Evolutionary conservation across 1,284 basidiomycete species (phyloP), one percentile per base, ranked within the genome.

Genomic region (Leccinum cinnamomeum): DNA sequence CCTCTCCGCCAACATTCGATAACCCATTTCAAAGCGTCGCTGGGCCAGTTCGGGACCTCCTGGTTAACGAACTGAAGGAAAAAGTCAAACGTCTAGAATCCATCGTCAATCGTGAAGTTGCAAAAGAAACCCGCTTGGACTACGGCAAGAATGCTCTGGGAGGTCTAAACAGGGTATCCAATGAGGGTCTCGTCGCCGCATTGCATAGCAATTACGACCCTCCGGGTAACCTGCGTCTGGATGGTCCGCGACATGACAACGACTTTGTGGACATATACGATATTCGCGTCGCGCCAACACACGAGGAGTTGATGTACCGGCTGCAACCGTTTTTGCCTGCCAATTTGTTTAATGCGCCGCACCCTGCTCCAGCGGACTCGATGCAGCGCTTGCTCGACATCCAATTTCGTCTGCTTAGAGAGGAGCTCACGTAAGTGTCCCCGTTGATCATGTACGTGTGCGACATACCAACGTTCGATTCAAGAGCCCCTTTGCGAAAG

Each of bases 331-430:
- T 82, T 67, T 72, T 90, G 0, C 89, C 89, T 0, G 81, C 79
- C 2, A 87, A 83, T 65, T 69, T 89, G 3, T 78, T 77, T 20
- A 78, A 75, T 7, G 88, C 87, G 0, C 88, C 85, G 0, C 89
- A 91, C 69, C 86, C 82, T 60, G 77, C 81, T 28, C 81, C 82
- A 0, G 62, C 72, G 5, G 78, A 79, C 14, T 84, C 83, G 28
- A 87, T 89, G 82, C 79, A 87, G 58, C 76, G 83, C 11, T 73
- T 85, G n/a, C 72, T 90, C 7, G 90, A 91, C 60, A 81, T 87
- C 3, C 87, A 91, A 65, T 91, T 89, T 68, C 82, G 90, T 33
- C 78, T 91, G 0, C 73, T 91, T 46, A 78, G 89, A 37, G 89
- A 89, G 64, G 89, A 91, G 65, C 72, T 89, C 14, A 84, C 81